Evolutionary conservation across 441 rosid genomes (phyloP).

Genomic region (Euphorbia schlechtendalii): DNA sequence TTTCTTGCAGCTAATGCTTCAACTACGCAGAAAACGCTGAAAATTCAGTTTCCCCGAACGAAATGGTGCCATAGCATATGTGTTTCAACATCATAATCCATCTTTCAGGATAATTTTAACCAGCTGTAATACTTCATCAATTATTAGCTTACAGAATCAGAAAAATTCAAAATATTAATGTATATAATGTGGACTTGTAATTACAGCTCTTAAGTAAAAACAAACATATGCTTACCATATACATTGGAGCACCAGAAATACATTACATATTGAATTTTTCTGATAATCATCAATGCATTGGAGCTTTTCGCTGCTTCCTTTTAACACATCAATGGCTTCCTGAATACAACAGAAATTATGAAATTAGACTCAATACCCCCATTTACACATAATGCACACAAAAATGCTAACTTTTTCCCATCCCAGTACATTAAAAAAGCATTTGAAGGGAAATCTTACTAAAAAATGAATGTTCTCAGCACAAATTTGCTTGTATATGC

Average conservation of each 20-base stretch:
- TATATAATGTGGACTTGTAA: too few species aligned
- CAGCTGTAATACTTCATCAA: not conserved
- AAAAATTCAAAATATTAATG: slow-evolving; percentile 1
- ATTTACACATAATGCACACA: not conserved
- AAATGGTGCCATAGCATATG: not conserved
- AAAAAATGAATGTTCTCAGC: not conserved
- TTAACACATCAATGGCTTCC: slow-evolving; percentile 16
- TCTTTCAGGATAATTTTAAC: not conserved
- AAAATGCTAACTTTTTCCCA: not conserved
- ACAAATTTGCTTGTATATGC: too few species aligned
- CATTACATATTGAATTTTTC: too few species aligned
- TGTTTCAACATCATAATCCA: not conserved
- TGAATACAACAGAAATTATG: not conserved
- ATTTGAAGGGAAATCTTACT: too few species aligned
- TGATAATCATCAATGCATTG: slow-evolving; percentile 31
- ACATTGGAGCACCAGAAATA: too few species aligned
- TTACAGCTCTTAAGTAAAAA: not conserved
- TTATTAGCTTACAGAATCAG: not conserved
- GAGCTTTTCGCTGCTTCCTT: slow-evolving; percentile 13
- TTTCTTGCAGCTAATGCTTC: slow-evolving; percentile 30
- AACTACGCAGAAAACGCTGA: slow-evolving; percentile 20
- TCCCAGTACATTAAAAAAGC: not conserved
- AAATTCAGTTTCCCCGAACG: slow-evolving; percentile 6
- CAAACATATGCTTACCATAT: slow-evolving; percentile 23
- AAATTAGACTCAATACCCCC: not conserved